Percentiles rank a stretch among this genome's conserved stretches.
phyloP scores from a whole-genome alignment of 108 stramenopile genomes.

The Pseudonitzschia delicatissima region DNA sequence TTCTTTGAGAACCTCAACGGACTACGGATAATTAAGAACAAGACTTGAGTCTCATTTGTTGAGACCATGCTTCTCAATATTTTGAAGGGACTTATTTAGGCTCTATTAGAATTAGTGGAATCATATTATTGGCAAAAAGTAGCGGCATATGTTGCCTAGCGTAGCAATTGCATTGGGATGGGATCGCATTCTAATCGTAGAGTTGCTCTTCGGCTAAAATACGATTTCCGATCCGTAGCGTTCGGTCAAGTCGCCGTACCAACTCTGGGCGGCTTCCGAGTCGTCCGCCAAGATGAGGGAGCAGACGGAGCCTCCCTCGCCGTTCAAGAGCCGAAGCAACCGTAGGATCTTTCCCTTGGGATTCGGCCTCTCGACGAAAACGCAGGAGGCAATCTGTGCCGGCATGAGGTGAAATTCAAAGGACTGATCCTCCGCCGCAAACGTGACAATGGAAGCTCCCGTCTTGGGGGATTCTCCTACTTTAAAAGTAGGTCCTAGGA shows the following conservation, averaged over 20 bases:
- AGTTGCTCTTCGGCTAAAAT: neutral
- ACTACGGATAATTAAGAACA: no score
- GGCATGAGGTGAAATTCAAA: conserved; percentile 83
- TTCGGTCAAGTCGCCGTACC: conserved; percentile 53
- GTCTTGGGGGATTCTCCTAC: conserved; percentile 57
- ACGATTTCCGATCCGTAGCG: conserved; percentile 40
- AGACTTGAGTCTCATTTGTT: no score
- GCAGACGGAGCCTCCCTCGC: conserved; percentile 47
- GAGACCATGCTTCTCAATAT: no score
- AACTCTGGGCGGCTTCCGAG: conserved; percentile 41
- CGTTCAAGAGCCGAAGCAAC: conserved; percentile 52
- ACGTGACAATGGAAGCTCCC: conserved; percentile 59
- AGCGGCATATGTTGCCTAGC: no score
- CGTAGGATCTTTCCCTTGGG: conserved; percentile 33
- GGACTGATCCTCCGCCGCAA: conserved; percentile 64
- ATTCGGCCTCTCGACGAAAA: conserved; percentile 40
- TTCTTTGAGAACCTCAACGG: no score
- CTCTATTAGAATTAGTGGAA: no score
- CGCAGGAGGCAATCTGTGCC: conserved; percentile 52
- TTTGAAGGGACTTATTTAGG: no score
- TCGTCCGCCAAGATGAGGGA: conserved; percentile 60
- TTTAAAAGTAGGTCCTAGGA: conserved; percentile 54
- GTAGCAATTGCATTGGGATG: no score
- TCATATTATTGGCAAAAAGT: no score
- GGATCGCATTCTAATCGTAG: no score